Base-by-base conservation (phyloP, 176 grass and related monocot species). In the Oryza punctata region DNA sequence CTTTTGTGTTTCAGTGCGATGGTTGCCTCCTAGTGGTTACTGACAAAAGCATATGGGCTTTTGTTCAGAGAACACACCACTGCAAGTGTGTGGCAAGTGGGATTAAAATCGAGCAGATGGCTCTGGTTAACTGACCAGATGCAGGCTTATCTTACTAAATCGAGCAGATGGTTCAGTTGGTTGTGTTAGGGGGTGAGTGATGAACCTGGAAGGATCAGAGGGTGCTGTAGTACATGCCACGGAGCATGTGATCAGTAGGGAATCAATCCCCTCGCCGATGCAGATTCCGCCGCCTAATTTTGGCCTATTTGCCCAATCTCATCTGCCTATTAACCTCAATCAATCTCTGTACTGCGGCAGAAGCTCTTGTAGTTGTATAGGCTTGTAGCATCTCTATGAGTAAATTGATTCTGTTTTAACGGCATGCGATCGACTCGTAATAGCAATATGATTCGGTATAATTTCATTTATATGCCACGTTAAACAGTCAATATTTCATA, bases 51-150 rank as follows among this genome's bases (percentile, higher is more conserved):
- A 61, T 61, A 24, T 19, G 57, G 23, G 57, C 64, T 82, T 70
- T 66, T 69, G 33, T 63, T 12, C 8, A 4, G 33, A 30, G 68
- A 41, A 5, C 76, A 13, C 29, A 18, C 54, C 4, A 65, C 26
- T 44, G 69, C 63, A 65, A 81, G 41, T 54, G 88, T 83, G 29
- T 32, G 65, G 78, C 66, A 82, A 78, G 44, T 67, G 77, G 63
- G 3, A 4, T 12, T 13, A 1, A 49, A 49, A 40, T 15, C 32
- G 14, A 33, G 47, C 67, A 61, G n/a, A 25, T 52, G 49, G 67
- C 41, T 41, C 14, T 59, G 29, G n/a, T 45, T 23, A 52, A 13
- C 67, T 11, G 10, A 70, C 63, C 52, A 9, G 43, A 12, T 61
- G 19, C 21, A 61, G n/a, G 57, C 27, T 23, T 6, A 18, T 32